These are phyloP conservation scores for Geosmithia putterillii DNA, from an alignment of 2,329 filamentous ascomycete species.

Conservation along the genomic window DNA sequence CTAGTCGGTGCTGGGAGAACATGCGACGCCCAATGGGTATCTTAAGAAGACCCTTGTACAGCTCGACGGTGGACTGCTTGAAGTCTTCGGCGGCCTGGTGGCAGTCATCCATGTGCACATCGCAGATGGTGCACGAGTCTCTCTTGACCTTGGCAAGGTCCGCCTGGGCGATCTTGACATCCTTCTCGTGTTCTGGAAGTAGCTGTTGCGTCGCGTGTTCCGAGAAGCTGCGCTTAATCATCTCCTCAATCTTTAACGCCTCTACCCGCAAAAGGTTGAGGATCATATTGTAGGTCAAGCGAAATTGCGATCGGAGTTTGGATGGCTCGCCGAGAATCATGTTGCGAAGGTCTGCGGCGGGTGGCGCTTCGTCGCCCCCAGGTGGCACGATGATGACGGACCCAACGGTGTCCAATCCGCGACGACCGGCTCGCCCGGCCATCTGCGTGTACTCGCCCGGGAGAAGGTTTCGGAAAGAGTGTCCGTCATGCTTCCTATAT, in stretches of 20 bases:
- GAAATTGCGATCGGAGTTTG: constrained; percentile 90
- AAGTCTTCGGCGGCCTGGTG: constrained; percentile 75
- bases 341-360: constrained; percentile 67
- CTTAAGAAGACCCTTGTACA: constrained; percentile 64
- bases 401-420: constrained; percentile 93
- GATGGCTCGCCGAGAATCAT: constrained; percentile 97
- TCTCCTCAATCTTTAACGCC: constrained; percentile 96
- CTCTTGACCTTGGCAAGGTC: constrained; percentile 84
- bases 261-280: constrained; percentile 89
- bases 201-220: constrained; percentile 94
- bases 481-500: constrained; percentile 91
- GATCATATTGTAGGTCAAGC: constrained; percentile 99
- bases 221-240: constrained; percentile 99
- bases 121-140: constrained; percentile 71
- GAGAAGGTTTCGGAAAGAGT: constrained; percentile 78
- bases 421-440: constrained; percentile 91
- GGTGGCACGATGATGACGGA: constrained; percentile 94
- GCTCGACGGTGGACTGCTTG: constrained; percentile 64
- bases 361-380: constrained; percentile 75
- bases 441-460: constrained; percentile 98
- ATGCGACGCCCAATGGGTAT: constrained; percentile 75
- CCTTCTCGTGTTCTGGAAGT: constrained; percentile 89
- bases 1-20: constrained; percentile 61
- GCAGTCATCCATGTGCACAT: constrained; percentile 65
- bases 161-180: constrained; percentile 82